phyloP scores from a whole-genome alignment of 495 filamentous ascomycete genomes.

The Penicillium odoratum region DNA sequence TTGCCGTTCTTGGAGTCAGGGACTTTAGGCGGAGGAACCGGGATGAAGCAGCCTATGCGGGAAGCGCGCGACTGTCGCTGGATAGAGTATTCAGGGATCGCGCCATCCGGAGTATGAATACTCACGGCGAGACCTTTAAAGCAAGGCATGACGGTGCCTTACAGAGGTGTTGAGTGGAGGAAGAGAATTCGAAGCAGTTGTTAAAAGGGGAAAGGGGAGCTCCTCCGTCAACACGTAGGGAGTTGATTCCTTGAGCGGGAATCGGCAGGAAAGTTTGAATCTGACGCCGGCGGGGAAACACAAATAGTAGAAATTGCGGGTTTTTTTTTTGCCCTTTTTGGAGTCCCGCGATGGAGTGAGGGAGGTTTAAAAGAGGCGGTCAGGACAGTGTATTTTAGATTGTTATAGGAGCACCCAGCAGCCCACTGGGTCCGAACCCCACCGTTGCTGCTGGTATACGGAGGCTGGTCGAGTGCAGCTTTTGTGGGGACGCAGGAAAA shows the following conservation, averaged over 20 bases:
- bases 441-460: constrained; percentile 30
- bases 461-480: constrained; percentile 20
- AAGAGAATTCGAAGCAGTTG: constrained; percentile 1
- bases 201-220: constrained; percentile 9
- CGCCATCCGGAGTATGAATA: constrained; percentile 87
- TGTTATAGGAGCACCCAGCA: constrained; percentile 24
- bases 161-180: constrained; percentile 6
- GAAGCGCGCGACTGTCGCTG: constrained; percentile 89
- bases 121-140: constrained; percentile 97
- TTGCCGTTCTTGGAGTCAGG: constrained; percentile 63
- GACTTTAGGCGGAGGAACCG: constrained; percentile 84
- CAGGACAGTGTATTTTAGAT: constrained; percentile 24
- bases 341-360: constrained; percentile 13
- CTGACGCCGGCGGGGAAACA: constrained; percentile 9
- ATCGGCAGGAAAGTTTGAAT: constrained; percentile 2
- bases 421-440: constrained; percentile 27
- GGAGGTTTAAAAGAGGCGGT: constrained; percentile 30
- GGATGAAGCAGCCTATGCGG: constrained; percentile 95
- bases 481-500: constrained; percentile 10
- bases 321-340: constrained; percentile 17
- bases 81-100: constrained; percentile 88
- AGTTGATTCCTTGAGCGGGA: constrained; percentile 6
- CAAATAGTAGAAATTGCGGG: constrained; percentile 8
- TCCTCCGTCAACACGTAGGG: constrained; percentile 11
- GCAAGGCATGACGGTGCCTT: constrained; percentile 72